A percentile compares a stretch with the other conserved stretches of the same genome.
These are phyloP conservation scores for Colletotrichum australisinense DNA, from an alignment of 2,329 filamentous ascomycete species.

Conservation along the genomic window DNA sequence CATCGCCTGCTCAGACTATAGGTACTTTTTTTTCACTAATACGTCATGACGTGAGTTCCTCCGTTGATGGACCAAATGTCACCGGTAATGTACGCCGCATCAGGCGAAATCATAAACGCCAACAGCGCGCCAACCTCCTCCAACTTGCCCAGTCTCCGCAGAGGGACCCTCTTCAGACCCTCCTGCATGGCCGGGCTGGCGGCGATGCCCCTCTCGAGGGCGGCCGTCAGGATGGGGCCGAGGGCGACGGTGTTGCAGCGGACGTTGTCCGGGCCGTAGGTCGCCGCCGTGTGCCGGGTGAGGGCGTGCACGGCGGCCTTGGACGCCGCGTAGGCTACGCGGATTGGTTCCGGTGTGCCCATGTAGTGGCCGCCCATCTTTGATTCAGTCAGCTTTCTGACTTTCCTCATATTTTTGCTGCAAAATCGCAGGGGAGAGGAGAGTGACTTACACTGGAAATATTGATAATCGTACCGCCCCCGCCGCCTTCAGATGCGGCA, in stretches of 20 bases:
- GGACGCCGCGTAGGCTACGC: conserved; percentile 10
- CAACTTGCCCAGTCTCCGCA: background rate
- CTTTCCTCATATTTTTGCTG: too few species aligned
- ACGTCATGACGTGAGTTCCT: conserved; percentile 13
- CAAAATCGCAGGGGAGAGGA: background rate
- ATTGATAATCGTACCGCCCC: conserved; percentile 19
- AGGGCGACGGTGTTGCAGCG: conserved; percentile 13
- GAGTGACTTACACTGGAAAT: conserved; percentile 10
- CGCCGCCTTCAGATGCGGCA: background rate
- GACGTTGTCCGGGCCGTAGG: conserved; percentile 11
- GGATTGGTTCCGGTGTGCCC: conserved; percentile 9
- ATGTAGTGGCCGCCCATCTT: conserved; percentile 19
- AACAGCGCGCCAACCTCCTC: conserved; percentile 20
- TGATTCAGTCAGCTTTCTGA: background rate
- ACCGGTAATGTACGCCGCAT: conserved; percentile 13
- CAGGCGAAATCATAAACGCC: conserved; percentile 20
- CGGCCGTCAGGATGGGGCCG: conserved; percentile 4
- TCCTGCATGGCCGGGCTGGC: conserved; percentile 17
- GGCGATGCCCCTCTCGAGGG: conserved; percentile 5
- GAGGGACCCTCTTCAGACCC: background rate
- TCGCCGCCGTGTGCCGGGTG: conserved; percentile 15
- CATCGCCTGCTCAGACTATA: too few species aligned
- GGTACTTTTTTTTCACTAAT: background rate
- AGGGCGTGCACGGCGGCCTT: conserved; percentile 21
- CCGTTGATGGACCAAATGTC: conserved; percentile 24